phyloP scores from a whole-genome alignment of 179 eudicot genomes.

The Drosera spatulata region DNA sequence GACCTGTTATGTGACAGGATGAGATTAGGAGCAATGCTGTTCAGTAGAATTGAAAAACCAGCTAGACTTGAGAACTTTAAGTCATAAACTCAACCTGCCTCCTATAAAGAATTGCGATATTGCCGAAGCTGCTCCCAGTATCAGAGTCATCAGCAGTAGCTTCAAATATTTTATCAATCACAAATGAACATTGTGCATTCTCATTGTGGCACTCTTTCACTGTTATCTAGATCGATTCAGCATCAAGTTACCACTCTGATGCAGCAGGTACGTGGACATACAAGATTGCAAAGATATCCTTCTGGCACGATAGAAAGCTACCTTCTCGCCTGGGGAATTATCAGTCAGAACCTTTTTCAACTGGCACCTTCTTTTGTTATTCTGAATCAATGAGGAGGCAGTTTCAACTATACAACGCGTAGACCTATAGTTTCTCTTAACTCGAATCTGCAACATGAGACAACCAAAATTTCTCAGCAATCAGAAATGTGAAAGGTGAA shows the following conservation, averaged over 20 bases:
- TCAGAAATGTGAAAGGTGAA: no score
- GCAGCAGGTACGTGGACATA: not conserved
- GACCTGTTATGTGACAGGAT: conserved; percentile 30
- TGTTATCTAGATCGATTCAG: conserved; percentile 32
- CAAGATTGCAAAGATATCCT: not conserved
- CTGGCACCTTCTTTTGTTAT: conserved; percentile 52
- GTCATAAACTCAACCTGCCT: conserved; percentile 55
- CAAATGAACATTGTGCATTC: conserved; percentile 79
- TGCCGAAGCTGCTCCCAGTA: conserved; percentile 45
- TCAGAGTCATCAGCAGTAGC: conserved; percentile 38
- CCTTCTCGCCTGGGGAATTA: conserved; percentile 84
- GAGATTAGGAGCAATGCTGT: not conserved
- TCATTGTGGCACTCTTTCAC: conserved; percentile 80
- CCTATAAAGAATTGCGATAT: conserved; percentile 80
- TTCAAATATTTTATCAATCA: conserved; percentile 82
- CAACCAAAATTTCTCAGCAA: not conserved
- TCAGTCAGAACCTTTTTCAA: conserved; percentile 59
- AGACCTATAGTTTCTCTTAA: conserved; percentile 75
- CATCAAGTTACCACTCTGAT: not conserved
- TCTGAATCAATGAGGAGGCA: conserved; percentile 65
- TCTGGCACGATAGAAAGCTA: conserved; percentile 5
- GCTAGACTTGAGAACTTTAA: conserved; percentile 1
- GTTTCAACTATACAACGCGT: conserved; percentile 93
- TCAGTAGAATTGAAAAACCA: conserved; percentile 3
- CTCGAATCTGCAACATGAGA: conserved; percentile 38